Conservation (phyloP, 371 early-diverging fungal genomes). For the Saksenaea vasiformis region DNA sequence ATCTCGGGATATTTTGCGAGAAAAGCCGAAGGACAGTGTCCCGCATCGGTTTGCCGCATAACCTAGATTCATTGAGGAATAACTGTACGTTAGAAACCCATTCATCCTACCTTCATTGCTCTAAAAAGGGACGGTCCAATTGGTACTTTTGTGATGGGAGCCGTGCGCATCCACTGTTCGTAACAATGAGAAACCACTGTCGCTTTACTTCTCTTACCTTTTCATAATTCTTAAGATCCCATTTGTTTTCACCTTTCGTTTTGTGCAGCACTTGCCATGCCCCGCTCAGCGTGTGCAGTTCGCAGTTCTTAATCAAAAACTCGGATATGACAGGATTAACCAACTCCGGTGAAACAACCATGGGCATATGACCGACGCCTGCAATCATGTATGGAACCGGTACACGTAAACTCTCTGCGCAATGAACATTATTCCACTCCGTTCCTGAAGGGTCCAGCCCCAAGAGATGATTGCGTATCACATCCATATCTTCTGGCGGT, state of each 20-base stretch:
- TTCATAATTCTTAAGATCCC: constrained; percentile 71
- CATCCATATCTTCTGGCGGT: constrained; percentile 45
- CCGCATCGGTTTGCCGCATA: constrained; percentile 68
- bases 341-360: constrained; percentile 67
- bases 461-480: constrained; percentile 47
- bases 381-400: constrained; percentile 63
- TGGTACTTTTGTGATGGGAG: constrained; percentile 51
- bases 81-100: neutral
- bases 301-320: constrained; percentile 67
- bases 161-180: constrained; percentile 56
- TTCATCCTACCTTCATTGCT: constrained; percentile 52
- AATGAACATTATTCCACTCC: constrained; percentile 18
- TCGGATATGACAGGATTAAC: constrained; percentile 68
- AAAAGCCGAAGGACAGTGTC: constrained; percentile 65
- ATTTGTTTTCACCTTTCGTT: constrained; percentile 64
- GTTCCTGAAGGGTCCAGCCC: constrained; percentile 24
- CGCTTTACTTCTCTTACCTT: constrained; percentile 41
- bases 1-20: constrained; percentile 67
- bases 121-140: constrained; percentile 58
- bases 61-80: constrained; percentile 34
- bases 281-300: constrained; percentile 58
- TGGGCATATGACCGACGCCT: constrained; percentile 65
- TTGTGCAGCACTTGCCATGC: constrained; percentile 63
- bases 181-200: neutral
- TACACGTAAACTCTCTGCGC: constrained; percentile 30